Conservation (phyloP, 306 rosid species). For the Pterocarpus macrocarpus region DNA sequence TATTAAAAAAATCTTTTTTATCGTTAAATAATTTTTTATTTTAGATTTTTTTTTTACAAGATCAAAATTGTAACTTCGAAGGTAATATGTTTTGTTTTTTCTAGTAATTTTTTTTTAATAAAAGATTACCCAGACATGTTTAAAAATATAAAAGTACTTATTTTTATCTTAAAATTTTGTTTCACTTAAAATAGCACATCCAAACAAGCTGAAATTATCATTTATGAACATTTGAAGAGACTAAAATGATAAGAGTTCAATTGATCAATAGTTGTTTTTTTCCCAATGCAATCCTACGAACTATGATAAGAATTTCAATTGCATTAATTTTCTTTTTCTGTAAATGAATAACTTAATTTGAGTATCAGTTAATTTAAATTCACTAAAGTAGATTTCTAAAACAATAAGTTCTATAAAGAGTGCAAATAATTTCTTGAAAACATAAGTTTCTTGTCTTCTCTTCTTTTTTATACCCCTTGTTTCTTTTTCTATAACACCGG, state of each 20-base stretch:
- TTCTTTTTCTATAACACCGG: constrained; percentile 9
- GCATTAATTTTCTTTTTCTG: not conserved
- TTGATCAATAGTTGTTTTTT: not conserved
- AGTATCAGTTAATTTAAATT: not conserved
- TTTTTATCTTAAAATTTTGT: too few species aligned
- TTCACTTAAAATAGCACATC: too few species aligned
- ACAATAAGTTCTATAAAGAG: not conserved
- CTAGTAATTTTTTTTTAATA: too few species aligned
- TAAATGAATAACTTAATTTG: constrained; percentile 5
- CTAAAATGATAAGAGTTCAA: too few species aligned
- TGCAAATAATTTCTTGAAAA: constrained; percentile 9
- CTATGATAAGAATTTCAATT: not conserved
- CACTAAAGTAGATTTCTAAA: not conserved
- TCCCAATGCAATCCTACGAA: not conserved
- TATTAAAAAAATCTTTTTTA: too few species aligned
- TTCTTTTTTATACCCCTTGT: not conserved
- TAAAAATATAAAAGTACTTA: too few species aligned
- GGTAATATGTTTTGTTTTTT: too few species aligned
- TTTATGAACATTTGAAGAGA: not conserved
- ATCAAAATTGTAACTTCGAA: too few species aligned
- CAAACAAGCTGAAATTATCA: not conserved
- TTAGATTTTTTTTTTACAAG: too few species aligned
- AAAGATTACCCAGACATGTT: too few species aligned
- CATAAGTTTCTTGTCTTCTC: not conserved
- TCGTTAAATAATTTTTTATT: too few species aligned